Conservation (phyloP, 805 yeast genomes). For the Suhomyces tanzawaensis region DNA sequence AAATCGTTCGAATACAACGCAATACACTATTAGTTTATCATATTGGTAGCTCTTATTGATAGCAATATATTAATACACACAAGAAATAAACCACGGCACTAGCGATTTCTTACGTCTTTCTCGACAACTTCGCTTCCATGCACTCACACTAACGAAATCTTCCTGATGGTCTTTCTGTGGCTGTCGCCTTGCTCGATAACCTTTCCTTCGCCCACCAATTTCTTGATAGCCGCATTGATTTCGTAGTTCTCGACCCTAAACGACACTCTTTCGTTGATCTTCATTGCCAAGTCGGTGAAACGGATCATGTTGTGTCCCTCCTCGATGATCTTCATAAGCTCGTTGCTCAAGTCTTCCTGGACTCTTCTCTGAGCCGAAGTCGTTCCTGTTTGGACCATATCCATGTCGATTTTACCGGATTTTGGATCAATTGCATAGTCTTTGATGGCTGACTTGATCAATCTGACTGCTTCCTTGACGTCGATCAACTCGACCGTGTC, state of each 20-base stretch:
- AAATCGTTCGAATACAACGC: neutral
- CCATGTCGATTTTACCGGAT: constrained; percentile 97
- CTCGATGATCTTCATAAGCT: constrained; percentile 52
- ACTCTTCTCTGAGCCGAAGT: constrained; percentile 79
- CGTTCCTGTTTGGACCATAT: constrained; percentile 92
- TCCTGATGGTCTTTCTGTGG: constrained; percentile 55
- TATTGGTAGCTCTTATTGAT: too few species aligned
- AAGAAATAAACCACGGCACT: constrained; percentile 3
- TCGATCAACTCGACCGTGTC: constrained; percentile 69
- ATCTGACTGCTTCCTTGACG: constrained; percentile 89
- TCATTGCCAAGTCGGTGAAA: constrained; percentile 57
- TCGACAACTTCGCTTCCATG: too few species aligned
- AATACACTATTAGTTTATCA: constrained; percentile 1
- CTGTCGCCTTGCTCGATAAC: constrained; percentile 71
- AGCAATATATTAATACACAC: too few species aligned
- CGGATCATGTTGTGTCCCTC: constrained; percentile 48
- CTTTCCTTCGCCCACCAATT: constrained; percentile 70
- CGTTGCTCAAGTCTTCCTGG: constrained; percentile 69
- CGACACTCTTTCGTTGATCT: constrained; percentile 63
- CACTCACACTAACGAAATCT: constrained; percentile 17
- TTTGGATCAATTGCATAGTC: constrained; percentile 98
- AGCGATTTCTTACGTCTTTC: too few species aligned
- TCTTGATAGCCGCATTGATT: constrained; percentile 61
- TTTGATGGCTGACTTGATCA: constrained; percentile 90
- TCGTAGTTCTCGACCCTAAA: constrained; percentile 69